Conservation (phyloP, 108 stramenopile species). For the Aureococcus anophagefferens region DNA sequence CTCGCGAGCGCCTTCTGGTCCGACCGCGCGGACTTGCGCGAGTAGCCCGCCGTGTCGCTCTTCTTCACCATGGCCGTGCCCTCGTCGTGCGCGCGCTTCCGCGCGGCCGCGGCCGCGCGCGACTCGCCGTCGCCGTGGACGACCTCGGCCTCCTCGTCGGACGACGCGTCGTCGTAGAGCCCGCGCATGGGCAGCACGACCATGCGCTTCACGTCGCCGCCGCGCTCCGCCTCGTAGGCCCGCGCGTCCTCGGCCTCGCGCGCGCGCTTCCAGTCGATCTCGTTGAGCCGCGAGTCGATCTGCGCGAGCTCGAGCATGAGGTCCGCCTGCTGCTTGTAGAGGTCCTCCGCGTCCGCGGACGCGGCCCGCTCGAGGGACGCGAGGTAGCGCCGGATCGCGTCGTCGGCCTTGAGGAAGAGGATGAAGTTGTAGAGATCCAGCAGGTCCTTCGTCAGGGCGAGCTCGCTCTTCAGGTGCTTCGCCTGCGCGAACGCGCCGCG, state of each 20-base stretch:
- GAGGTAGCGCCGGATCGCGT: neutral
- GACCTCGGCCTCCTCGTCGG: neutral
- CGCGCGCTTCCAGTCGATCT: neutral
- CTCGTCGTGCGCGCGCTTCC: neutral
- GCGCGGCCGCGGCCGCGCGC: neutral
- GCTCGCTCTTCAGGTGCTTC: neutral
- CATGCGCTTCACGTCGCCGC: neutral
- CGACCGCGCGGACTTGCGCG: neutral
- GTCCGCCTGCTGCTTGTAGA: neutral
- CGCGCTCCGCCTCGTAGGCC: neutral
- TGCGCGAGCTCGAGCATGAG: neutral
- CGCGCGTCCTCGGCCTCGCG: neutral
- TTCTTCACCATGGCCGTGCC: neutral
- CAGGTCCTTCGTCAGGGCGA: neutral
- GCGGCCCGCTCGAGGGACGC: neutral
- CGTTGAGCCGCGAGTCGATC: neutral
- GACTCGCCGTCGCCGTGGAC: neutral
- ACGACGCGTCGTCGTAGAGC: neutral
- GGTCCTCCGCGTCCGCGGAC: neutral
- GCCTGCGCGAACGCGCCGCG: neutral
- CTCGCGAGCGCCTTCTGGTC: too few relatives aligned
- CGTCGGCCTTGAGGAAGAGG: neutral
- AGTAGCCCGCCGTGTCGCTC: neutral
- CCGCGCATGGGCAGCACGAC: neutral
- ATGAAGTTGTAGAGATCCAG: neutral